Conservation (phyloP, 345 rosid species). For the Citrus sinensis region DVS_A1.0 CM039168.1:26973501-26974000, state of each 20-base stretch:
- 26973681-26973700: constrained; percentile 75
- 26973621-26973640: constrained; percentile 72
- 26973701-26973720: constrained; percentile 68
- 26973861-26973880: constrained; percentile 79
- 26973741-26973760: constrained; percentile 78
- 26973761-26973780: constrained; percentile 62
- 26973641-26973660: constrained; percentile 76
- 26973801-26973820: constrained; percentile 72
- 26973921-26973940: constrained; percentile 62
- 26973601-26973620: constrained; percentile 65
- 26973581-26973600: constrained; percentile 70
- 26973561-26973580: constrained; percentile 74
- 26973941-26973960: constrained; percentile 65
- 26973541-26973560: constrained; percentile 55
- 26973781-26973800: constrained; percentile 57
- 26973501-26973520: constrained; percentile 74
- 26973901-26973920: constrained; percentile 75
- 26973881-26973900: constrained; percentile 69
- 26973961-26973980: constrained; percentile 69
- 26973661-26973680: constrained; percentile 74
- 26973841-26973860: constrained; percentile 68
- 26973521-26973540: constrained; percentile 64
- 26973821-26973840: constrained; percentile 74
- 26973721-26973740: constrained; percentile 66
- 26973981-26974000: constrained; percentile 70